Evolutionary conservation across 768 basidiomycete species (phyloP).

Genomic region (Termitomyces heimii): DNA sequence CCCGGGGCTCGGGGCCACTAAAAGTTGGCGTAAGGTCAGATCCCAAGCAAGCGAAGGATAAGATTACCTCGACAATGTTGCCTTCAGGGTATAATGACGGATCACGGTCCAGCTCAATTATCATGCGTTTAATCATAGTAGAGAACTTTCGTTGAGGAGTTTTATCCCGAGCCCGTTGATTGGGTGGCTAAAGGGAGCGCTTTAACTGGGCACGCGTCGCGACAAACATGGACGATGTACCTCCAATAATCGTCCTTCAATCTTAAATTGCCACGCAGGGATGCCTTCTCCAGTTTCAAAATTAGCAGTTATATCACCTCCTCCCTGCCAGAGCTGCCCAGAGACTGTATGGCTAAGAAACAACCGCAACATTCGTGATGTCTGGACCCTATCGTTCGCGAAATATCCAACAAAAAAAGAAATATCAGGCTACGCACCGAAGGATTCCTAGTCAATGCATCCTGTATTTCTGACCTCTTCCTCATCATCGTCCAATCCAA

Average conservation of each 20-base stretch:
- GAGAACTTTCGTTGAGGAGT: conserved; percentile 72
- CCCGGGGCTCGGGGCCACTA: conserved; percentile 63
- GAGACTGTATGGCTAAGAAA: conserved; percentile 88
- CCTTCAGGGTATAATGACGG: conserved; percentile 74
- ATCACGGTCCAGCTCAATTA: conserved; percentile 86
- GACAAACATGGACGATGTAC: conserved; percentile 29
- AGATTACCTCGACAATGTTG: conserved; percentile 81
- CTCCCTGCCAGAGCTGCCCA: conserved; percentile 79
- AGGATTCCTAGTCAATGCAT: conserved; percentile 71
- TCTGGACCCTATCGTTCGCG: conserved; percentile 35
- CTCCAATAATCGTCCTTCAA: conserved; percentile 86
- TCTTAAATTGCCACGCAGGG: conserved; percentile 81
- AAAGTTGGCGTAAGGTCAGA: background rate
- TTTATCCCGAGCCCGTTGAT: conserved; percentile 60
- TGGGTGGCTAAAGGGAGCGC: conserved; percentile 37
- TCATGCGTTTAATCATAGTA: conserved; percentile 75
- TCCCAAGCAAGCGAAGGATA: background rate
- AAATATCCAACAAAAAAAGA: conserved; percentile 1
- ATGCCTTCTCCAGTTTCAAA: conserved; percentile 86
- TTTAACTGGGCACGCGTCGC: background rate
- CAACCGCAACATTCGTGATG: conserved; percentile 75
- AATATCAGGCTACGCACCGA: conserved; percentile 38
- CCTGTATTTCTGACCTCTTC: conserved; percentile 87
- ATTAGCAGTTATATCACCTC: conserved; percentile 39
- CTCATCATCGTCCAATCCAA: conserved; percentile 94